phyloP scores from a whole-genome alignment of 768 basidiomycete genomes.

The Pluteus cervinus region DNA sequence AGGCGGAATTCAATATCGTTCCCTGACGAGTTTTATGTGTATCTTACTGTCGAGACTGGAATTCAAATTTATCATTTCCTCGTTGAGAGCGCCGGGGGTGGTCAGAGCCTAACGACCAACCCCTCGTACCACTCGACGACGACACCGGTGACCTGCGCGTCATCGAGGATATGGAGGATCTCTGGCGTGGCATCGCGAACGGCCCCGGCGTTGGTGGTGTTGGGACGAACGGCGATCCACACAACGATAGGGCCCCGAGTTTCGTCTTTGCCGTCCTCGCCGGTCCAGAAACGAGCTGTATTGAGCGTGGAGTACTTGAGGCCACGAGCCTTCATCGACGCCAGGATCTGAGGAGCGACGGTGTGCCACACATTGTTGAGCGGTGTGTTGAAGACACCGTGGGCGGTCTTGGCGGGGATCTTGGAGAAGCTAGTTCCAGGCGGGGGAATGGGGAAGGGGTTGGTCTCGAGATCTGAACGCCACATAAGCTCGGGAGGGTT shows the following conservation, averaged over 20 bases:
- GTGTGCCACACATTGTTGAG: slow-evolving; percentile 29
- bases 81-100: no score
- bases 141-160: slow-evolving; percentile 21
- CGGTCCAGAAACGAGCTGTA: slow-evolving; percentile 14
- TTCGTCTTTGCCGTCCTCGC: slow-evolving; percentile 12
- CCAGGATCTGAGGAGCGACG: slow-evolving; percentile 23
- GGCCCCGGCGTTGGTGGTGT: slow-evolving; percentile 21
- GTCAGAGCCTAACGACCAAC: slow-evolving; percentile 19
- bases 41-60: no score
- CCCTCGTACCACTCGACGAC: slow-evolving; percentile 33
- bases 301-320: slow-evolving; percentile 22
- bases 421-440: slow-evolving; percentile 8
- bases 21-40: no score
- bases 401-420: slow-evolving; percentile 23
- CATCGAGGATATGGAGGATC: slow-evolving; percentile 29
- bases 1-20: no score
- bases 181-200: slow-evolving; percentile 26
- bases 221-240: slow-evolving; percentile 30
- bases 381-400: slow-evolving; percentile 25
- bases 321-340: slow-evolving; percentile 15
- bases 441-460: slow-evolving; percentile 21
- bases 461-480: slow-evolving; percentile 22
- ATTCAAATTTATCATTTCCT: no score
- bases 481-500: slow-evolving; percentile 29
- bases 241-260: slow-evolving; percentile 29